These are phyloP conservation scores for Pseudodiploospora longispora DNA, from an alignment of 2,329 filamentous ascomycete genomes.

Conservation along the genomic window DNA sequence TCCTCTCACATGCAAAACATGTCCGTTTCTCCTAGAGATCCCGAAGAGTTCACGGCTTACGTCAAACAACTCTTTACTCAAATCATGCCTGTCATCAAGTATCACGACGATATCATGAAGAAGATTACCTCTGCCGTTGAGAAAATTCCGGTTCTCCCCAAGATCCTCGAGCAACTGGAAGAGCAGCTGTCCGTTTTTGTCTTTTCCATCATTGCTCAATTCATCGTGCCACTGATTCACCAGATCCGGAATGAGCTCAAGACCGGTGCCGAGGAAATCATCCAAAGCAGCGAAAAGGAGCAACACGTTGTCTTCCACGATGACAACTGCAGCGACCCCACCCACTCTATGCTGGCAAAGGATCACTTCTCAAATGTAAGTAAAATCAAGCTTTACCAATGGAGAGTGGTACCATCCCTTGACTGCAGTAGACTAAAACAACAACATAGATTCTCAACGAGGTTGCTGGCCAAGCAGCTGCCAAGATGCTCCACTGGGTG, in stretches of 20 bases:
- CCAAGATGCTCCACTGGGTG: slow-evolving; percentile 71
- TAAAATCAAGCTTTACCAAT: neutral
- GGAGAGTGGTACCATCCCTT: too few species aligned
- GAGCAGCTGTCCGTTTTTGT: slow-evolving; percentile 85
- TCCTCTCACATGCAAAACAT: slow-evolving; percentile 69
- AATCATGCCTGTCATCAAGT: slow-evolving; percentile 83
- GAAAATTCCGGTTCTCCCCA: slow-evolving; percentile 75
- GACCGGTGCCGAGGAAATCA: slow-evolving; percentile 80
- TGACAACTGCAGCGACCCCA: slow-evolving; percentile 69
- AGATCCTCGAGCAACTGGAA: slow-evolving; percentile 77
- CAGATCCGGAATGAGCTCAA: slow-evolving; percentile 83
- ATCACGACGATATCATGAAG: slow-evolving; percentile 84
- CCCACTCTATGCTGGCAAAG: slow-evolving; percentile 92
- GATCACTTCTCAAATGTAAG: slow-evolving; percentile 83
- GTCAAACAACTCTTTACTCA: slow-evolving; percentile 65
- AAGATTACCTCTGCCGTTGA: slow-evolving; percentile 69
- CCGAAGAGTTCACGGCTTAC: slow-evolving; percentile 77
- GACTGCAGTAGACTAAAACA: too few species aligned
- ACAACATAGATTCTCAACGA: slow-evolving; percentile 64
- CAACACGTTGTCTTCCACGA: slow-evolving; percentile 83
- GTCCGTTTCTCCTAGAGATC: slow-evolving; percentile 66
- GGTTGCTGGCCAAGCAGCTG: slow-evolving; percentile 74
- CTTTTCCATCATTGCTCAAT: slow-evolving; percentile 84
- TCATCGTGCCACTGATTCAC: slow-evolving; percentile 73
- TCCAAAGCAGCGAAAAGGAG: slow-evolving; percentile 73